phyloP scores from a whole-genome alignment of 768 basidiomycete species.

The Suillus ampliporus region DNA sequence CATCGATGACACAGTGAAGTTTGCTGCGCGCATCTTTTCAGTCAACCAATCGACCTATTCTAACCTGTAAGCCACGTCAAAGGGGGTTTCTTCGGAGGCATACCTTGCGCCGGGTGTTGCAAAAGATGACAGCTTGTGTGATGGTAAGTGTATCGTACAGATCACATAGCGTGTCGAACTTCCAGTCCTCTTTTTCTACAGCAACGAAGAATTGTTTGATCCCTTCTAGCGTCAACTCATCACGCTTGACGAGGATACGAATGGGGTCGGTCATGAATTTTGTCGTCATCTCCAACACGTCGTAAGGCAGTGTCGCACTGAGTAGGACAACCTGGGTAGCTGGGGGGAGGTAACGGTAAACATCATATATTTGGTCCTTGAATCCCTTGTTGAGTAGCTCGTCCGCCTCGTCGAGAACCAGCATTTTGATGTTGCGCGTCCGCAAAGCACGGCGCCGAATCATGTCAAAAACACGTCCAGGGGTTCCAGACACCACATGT shows the following conservation, averaged over 20 bases:
- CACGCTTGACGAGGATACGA: slow-evolving; percentile 98
- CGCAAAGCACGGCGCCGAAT: slow-evolving; percentile 92
- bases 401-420: slow-evolving; percentile 93
- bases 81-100: slow-evolving; percentile 19
- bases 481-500: slow-evolving; percentile 96
- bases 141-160: slow-evolving; percentile 98
- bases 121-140: slow-evolving; percentile 99
- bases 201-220: slow-evolving; percentile 98
- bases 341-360: slow-evolving; percentile 96
- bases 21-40: slow-evolving; percentile 98
- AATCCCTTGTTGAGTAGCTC: slow-evolving; percentile 97
- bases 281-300: slow-evolving; percentile 98
- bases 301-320: slow-evolving; percentile 94
- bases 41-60: slow-evolving; percentile 94
- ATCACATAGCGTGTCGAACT: slow-evolving; percentile 97
- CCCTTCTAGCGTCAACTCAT: slow-evolving; percentile 95
- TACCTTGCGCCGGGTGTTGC: slow-evolving; percentile 97
- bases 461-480: slow-evolving; percentile 99
- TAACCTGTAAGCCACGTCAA: slow-evolving; percentile 17
- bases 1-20: slow-evolving; percentile 97
- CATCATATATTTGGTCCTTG: slow-evolving; percentile 99
- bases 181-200: slow-evolving; percentile 99
- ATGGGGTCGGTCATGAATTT: slow-evolving; percentile 99
- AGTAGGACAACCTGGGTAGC: slow-evolving; percentile 97
- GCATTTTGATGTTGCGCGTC: slow-evolving; percentile 98